Evolutionary conservation across 164 flowering plant species (phyloP), one percentile per base, ranked within the genome.

Genomic region (Hamamelis virginiana): DNA sequence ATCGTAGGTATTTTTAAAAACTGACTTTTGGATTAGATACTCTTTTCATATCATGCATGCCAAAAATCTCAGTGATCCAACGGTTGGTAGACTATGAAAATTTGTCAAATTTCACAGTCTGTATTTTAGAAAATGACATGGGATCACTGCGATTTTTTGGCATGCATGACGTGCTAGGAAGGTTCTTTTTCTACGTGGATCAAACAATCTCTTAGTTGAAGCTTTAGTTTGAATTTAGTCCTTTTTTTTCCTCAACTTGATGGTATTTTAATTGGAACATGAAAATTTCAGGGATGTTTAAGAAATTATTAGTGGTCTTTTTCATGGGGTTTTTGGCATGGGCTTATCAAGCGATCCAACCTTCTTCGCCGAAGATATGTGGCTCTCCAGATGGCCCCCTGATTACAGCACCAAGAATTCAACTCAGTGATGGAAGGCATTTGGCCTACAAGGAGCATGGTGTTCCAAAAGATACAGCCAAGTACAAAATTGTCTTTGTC

Each of bases 391-490:
- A 73, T 73, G 94, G 96, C 6, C 91, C 88, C 33, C 78, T 81
- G 1, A 66, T 91, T 47, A 89, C 94, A 26, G 87, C 89, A 48
- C 81, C 91, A 6, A 81, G 94, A 68, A 76, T 91, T 60, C 83
- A 79, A 73, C 96, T 91, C 55, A 77, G 78, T 38, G 94, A 91
- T 82, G 97, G 94, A 64, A 87, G 97, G 65, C 77, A 82, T 72
- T 81, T 91, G 65, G 94, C 97, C 25, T 89, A 89, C 81, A 81
- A 85, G 70, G 94, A 91, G 71, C 74, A 77, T 58, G 97, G 94
- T 18, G 86, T 86, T 6, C 80, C 90, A 23, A 85, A 73, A 74
- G 91, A 81, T 5, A 66, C 25, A 23, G 91, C 97, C 43, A 83
- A 78, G 27, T 74, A 77, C 74, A 91, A 85, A 77, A 78, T 89